Evolutionary conservation across 352 stramenopile genomes (phyloP).

Genomic region (Globisporangium splendens): DNA sequence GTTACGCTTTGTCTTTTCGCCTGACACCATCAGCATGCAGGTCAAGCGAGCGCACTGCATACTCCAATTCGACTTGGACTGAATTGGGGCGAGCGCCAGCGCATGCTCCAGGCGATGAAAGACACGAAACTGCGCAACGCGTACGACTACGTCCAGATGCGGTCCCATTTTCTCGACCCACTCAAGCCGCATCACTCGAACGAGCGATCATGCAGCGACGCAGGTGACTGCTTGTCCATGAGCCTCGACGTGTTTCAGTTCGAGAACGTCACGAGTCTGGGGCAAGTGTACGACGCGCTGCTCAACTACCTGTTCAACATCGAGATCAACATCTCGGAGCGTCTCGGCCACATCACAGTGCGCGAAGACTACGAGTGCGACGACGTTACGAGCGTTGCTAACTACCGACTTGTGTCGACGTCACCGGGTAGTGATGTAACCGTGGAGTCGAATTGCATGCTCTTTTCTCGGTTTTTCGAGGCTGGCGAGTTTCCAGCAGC

Average conservation of each 20-base stretch:
- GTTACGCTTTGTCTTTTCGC: background rate
- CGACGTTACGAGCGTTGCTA: slow-evolving; percentile 14
- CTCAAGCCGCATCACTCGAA: slow-evolving; percentile 26
- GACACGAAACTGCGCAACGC: slow-evolving; percentile 20
- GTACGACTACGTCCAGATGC: slow-evolving; percentile 19
- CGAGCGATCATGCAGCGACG: slow-evolving; percentile 16
- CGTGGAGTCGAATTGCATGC: slow-evolving; percentile 22
- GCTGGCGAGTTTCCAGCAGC: slow-evolving; percentile 3
- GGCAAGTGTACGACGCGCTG: slow-evolving; percentile 30
- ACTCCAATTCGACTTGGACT: background rate
- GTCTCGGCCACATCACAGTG: slow-evolving; percentile 28
- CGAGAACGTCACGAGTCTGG: slow-evolving; percentile 19
- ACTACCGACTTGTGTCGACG: slow-evolving; percentile 23
- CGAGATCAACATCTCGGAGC: slow-evolving; percentile 38
- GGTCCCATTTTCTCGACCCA: slow-evolving; percentile 21
- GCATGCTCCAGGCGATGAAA: slow-evolving; percentile 15
- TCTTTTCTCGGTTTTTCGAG: slow-evolving; percentile 22
- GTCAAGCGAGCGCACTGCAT: background rate
- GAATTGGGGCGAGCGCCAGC: slow-evolving; percentile 17
- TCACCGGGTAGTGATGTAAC: slow-evolving; percentile 3
- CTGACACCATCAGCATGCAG: background rate
- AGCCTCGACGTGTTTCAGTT: slow-evolving; percentile 27
- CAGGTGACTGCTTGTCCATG: slow-evolving; percentile 19
- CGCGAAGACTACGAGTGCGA: slow-evolving; percentile 32
- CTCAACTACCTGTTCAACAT: slow-evolving; percentile 34